phyloP scores from a whole-genome alignment of 352 stramenopile genomes.

The Phytophthora sp. region DNA sequence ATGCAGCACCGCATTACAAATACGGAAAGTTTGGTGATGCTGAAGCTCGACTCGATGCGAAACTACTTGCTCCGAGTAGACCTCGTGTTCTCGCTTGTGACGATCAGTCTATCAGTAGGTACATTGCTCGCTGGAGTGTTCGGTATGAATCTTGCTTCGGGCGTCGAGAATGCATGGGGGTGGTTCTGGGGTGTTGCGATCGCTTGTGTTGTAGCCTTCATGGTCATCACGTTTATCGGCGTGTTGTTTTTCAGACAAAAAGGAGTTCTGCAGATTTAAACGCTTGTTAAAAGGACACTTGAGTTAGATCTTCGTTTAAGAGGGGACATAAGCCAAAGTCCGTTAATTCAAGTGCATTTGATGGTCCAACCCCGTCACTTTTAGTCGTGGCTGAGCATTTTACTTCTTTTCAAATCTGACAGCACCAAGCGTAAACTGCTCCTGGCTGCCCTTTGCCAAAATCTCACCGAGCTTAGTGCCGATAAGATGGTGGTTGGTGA shows the following conservation, averaged over 20 bases:
- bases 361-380: not conserved
- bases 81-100: constrained; percentile 75
- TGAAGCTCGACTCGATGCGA: constrained; percentile 81
- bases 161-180: constrained; percentile 43
- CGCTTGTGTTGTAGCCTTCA: constrained; percentile 48
- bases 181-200: constrained; percentile 72
- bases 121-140: constrained; percentile 74
- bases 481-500: constrained; percentile 89
- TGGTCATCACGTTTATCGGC: constrained; percentile 48
- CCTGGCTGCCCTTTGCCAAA: constrained; percentile 75
- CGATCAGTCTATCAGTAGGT: constrained; percentile 64
- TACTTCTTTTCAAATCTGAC: constrained; percentile 84
- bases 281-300: too few relatives aligned
- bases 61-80: constrained; percentile 80
- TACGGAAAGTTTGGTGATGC: constrained; percentile 79
- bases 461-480: constrained; percentile 87
- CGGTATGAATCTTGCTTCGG: constrained; percentile 74
- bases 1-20: constrained; percentile 81
- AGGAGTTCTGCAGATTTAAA: constrained; percentile 55
- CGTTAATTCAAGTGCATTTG: constrained; percentile 5
- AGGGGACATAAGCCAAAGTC: constrained; percentile 6
- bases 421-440: constrained; percentile 84
- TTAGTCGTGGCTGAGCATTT: too few relatives aligned
- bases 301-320: constrained; percentile 21
- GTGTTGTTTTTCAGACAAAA: constrained; percentile 72